Evolutionary conservation across 2,329 filamentous ascomycete species (phyloP).

Genomic region (Diaporthe aspalathi): DNA sequence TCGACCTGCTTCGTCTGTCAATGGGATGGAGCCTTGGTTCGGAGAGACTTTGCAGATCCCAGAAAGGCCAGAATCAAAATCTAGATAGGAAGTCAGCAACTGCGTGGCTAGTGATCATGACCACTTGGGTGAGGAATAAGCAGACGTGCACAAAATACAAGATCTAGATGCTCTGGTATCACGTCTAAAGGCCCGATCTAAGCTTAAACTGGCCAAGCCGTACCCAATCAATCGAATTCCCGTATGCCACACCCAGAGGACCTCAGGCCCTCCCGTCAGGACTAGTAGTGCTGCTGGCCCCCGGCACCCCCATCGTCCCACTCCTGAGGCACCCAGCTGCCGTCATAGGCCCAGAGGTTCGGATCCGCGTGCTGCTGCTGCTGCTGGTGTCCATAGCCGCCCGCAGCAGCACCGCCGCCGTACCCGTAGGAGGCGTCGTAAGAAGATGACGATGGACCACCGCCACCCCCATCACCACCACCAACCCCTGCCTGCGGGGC

Average conservation of each 20-base stretch:
- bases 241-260: too few relatives aligned
- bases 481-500: not conserved
- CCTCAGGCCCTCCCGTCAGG: too few relatives aligned
- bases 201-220: not conserved
- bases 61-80: too few relatives aligned
- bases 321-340: slow-evolving; percentile 20
- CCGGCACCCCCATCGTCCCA: slow-evolving; percentile 17
- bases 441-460: slow-evolving; percentile 3
- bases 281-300: slow-evolving; percentile 9
- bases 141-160: not conserved
- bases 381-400: not conserved
- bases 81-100: too few relatives aligned
- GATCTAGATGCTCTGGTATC: not conserved
- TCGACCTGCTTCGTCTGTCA: not conserved
- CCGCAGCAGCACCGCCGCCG: not conserved
- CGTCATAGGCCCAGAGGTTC: slow-evolving; percentile 23
- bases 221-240: not conserved
- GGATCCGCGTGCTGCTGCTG: not conserved
- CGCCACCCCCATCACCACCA: too few relatives aligned
- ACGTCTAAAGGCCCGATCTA: not conserved
- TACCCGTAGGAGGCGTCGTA: slow-evolving; percentile 20
- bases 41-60: not conserved
- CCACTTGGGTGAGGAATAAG: not conserved
- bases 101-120: too few relatives aligned
- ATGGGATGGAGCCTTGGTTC: not conserved